Base-by-base conservation (phyloP, 768 basidiomycete genomes). In the Lactifluus volemus region DNA sequence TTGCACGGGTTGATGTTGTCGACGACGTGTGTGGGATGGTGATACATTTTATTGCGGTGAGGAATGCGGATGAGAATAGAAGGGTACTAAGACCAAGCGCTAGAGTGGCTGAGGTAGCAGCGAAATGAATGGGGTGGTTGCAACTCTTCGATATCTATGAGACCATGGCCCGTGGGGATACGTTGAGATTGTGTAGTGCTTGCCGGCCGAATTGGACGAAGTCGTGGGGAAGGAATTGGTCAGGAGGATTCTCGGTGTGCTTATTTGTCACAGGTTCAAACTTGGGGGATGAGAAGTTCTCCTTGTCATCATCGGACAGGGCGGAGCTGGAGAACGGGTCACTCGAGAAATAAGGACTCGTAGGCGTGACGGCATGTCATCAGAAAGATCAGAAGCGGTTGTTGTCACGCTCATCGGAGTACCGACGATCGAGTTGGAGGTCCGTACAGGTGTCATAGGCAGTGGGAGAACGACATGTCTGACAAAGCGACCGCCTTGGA, bases 281-380 rank as follows among this genome's bases (percentile, higher is more conserved):
- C 32, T 81, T 78, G 49, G 83, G 69, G 9, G 71, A 72, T 10
- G 70, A 78, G 25, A 84, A 73, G 68, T 92, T 92, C 76, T 92
- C 89, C 79, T 92, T 92, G 73, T 90, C 86, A 63, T 84, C 84
- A 55, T 85, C 84, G 47, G 81, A 78, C 72, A 80, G 74, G 69
- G 82, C 81, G 3, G 81, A 77, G 67, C 86, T 83, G 59, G 83
- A 84, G 68, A 83, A 79, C 12, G 67, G 74, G 73, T 77, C 75
- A 63, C 72, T 71, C 12, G 73, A 76, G 67, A 81, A 84, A 15
- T 78, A 75, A 4, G 89, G 88, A 45, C 86, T 90, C 51, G 85
- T 82, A 5, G 90, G 90, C 12, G 90, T 92, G 66, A 83, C 75
- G 90, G 90, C 81, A 90, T 88, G 68, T 92, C 89, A 66, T 91